Evolutionary conservation across 768 basidiomycete genomes (phyloP), one percentile per base, ranked within the genome.

Genomic region (Lanmaoa pseudosensibilis): DNA sequence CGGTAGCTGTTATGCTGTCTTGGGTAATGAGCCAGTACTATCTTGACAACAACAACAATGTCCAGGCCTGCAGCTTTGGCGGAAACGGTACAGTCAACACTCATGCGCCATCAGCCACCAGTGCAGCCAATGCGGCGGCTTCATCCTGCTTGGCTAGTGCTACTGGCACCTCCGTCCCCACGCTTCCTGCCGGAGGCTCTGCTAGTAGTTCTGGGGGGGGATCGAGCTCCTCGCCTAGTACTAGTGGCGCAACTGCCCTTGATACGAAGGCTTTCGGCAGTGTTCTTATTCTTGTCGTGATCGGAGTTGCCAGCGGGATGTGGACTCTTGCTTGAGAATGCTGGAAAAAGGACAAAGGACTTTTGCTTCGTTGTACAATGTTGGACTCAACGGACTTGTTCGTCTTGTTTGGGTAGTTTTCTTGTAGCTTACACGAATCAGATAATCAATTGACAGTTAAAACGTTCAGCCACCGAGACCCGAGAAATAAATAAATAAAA

Each of bases 11-110:
- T 72, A 88, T 92, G 77, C 73, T 93, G 36, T 91, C 89, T 21
- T 96, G 83, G 69, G 85, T 87, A 46, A 89, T 95, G 84, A 88
- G 83, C 69, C 76, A 85, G 56, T 93, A 82, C 70, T 95, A 87
- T 67, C 83, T 89, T 65, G 69, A 77, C 32, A 82, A 81, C 53
- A 81, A 80, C 69, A 80, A 81, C 58, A 74, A 85, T 52, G 66
- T 75, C 18, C 75, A 80, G 50, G 78, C 90, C 9, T 96, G 94
- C 74, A 83, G 80, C 75, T 96, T 97, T 68, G 71, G 72, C 50
- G 92, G 94, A 9, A 97, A 97, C 67, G 94, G 86, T 6, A 92
- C 90, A 16, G 77, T 92, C 60, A 90, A 90, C 64, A 12, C 75
- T 16, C 67, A 66, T 4, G 82, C 83, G 16, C 79, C 87, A 32